phyloP scores from a whole-genome alignment of 2,329 filamentous ascomycete species.

The Claviceps pazoutovae region DNA sequence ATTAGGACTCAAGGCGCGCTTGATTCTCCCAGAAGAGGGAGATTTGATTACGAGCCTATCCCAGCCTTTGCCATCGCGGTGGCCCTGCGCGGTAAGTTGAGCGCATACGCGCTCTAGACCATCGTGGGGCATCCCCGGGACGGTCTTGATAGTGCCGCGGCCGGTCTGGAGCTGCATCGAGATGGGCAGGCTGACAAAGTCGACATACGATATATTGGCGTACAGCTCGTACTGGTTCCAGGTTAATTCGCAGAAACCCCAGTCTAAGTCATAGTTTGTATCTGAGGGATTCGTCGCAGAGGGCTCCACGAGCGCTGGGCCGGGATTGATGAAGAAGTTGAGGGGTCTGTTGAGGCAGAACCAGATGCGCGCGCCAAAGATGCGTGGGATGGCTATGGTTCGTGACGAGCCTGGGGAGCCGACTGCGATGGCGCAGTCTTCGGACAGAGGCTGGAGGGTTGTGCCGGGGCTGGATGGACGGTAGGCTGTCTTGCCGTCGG shows the following conservation, averaged over 20 bases:
- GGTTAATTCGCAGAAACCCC: slow-evolving; percentile 59
- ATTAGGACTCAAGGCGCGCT: slow-evolving; percentile 42
- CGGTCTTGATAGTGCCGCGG: slow-evolving; percentile 28
- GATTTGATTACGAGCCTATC: slow-evolving; percentile 33
- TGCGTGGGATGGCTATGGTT: slow-evolving; percentile 51
- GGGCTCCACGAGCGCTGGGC: slow-evolving; percentile 61
- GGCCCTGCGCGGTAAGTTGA: slow-evolving; percentile 30
- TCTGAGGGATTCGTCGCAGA: slow-evolving; percentile 53
- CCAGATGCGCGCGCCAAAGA: slow-evolving; percentile 61
- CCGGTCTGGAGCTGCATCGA: slow-evolving; percentile 38
- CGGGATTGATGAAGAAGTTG: slow-evolving; percentile 57
- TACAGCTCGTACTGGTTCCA: slow-evolving; percentile 48
- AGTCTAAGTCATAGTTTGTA: slow-evolving; percentile 45
- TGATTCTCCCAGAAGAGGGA: slow-evolving; percentile 22
- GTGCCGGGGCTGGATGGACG: slow-evolving; percentile 44
- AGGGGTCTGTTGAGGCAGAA: slow-evolving; percentile 48
- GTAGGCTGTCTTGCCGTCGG: slow-evolving; percentile 53
- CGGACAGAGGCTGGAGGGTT: slow-evolving; percentile 35
- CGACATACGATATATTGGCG: slow-evolving; percentile 60
- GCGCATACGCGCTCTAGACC: slow-evolving; percentile 33
- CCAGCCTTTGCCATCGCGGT: slow-evolving; percentile 35
- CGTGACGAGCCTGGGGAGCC: slow-evolving; percentile 45
- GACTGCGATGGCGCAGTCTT: slow-evolving; percentile 49
- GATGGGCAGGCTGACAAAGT: slow-evolving; percentile 58
- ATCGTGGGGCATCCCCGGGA: slow-evolving; percentile 33